A percentile compares a stretch with the other conserved stretches of the same genome.
Evolutionary conservation across 2,329 filamentous ascomycete genomes (phyloP).

Genomic region (Colletotrichum sansevieriae): DNA sequence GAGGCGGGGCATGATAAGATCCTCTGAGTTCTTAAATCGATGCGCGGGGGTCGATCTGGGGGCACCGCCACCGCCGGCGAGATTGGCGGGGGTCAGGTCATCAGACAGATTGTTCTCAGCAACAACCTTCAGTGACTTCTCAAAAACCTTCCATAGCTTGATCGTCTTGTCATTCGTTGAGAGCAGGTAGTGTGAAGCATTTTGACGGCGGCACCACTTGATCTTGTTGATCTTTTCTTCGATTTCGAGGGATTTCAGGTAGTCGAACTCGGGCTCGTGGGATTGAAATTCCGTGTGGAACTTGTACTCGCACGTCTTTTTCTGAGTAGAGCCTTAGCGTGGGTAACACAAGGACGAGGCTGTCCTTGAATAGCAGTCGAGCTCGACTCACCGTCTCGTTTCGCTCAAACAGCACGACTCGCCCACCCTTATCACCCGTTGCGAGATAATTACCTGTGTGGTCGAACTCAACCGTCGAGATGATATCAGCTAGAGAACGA

Average conservation of each 20-base stretch:
- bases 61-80: slow-evolving; percentile 81
- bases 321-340: slow-evolving; percentile 65
- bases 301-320: slow-evolving; percentile 99
- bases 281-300: slow-evolving; percentile 99
- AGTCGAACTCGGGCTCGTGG: slow-evolving; percentile 99
- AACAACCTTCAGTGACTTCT: slow-evolving; percentile 98
- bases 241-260: slow-evolving; percentile 98
- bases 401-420: slow-evolving; percentile 88
- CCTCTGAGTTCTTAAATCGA: slow-evolving; percentile 83
- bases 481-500: slow-evolving; percentile 79
- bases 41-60: slow-evolving; percentile 78
- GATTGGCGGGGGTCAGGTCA: slow-evolving; percentile 84
- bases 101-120: slow-evolving; percentile 98
- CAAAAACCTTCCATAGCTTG: slow-evolving; percentile 99
- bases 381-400: slow-evolving; percentile 88
- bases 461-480: slow-evolving; percentile 91
- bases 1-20: slow-evolving; percentile 93
- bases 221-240: slow-evolving; percentile 99
- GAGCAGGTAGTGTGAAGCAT: slow-evolving; percentile 96
- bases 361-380: neutral
- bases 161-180: slow-evolving; percentile 99
- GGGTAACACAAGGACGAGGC: slow-evolving; percentile 49
- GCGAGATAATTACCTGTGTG: slow-evolving; percentile 91
- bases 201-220: slow-evolving; percentile 98
- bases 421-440: slow-evolving; percentile 89